phyloP scores from a whole-genome alignment of 768 basidiomycete genomes.

The Mrakia hoshinonis region DNA sequence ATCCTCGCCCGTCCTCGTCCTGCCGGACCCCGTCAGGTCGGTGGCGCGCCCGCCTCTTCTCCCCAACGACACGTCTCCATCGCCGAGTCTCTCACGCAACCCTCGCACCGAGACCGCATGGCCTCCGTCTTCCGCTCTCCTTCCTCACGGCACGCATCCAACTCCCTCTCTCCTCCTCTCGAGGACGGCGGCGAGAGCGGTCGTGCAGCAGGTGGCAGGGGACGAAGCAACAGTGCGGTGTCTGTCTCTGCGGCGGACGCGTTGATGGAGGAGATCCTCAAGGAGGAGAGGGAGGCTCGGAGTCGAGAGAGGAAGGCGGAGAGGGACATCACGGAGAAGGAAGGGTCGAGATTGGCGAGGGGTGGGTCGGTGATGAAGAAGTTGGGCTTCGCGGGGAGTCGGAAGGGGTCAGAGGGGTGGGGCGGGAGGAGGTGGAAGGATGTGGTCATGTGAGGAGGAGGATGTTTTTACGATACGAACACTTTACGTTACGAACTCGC shows the following conservation, averaged over 20 bases:
- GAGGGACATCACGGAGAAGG: slow-evolving; percentile 6
- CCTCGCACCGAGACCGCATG: neutral
- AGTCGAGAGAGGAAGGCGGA: slow-evolving; percentile 18
- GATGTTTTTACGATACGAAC: no score
- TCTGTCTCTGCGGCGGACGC: neutral
- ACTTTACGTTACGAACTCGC: no score
- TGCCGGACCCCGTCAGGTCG: neutral
- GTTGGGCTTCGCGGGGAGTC: no score
- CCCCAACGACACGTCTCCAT: slow-evolving; percentile 3
- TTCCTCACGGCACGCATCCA: neutral
- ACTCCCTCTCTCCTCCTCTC: neutral
- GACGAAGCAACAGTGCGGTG: neutral
- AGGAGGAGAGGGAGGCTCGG: slow-evolving; percentile 10
- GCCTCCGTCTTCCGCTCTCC: slow-evolving; percentile 5
- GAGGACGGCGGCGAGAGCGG: neutral
- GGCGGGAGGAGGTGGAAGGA: no score
- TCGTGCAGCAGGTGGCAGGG: neutral
- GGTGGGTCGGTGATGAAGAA: no score
- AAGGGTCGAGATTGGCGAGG: neutral
- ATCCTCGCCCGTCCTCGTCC: slow-evolving; percentile 7
- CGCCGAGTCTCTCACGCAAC: neutral
- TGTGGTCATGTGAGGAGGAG: no score
- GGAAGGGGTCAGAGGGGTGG: no score
- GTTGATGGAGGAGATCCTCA: slow-evolving; percentile 16
- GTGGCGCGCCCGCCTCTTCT: neutral